Evolutionary conservation across 768 basidiomycete genomes (phyloP).

Genomic region (Suillus placidus): DNA sequence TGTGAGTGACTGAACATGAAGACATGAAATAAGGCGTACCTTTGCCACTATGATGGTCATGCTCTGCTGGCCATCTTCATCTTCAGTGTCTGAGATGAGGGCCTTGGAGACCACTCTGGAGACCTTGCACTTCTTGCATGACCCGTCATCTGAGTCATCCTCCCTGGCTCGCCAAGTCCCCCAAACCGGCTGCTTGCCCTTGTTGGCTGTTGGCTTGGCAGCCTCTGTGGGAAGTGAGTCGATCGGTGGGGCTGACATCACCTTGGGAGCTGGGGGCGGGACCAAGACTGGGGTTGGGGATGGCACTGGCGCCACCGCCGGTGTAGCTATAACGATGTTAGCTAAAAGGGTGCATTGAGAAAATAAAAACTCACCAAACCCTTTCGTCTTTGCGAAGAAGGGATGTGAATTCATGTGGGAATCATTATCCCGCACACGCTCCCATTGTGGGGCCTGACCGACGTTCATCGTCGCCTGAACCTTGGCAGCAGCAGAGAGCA

Average conservation of each 20-base stretch:
- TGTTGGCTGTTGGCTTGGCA: background rate
- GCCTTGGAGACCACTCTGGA: too few species aligned
- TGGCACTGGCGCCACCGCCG: too few species aligned
- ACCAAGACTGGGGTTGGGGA: too few species aligned
- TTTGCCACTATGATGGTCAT: too few species aligned
- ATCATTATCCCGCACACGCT: background rate
- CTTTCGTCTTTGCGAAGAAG: background rate
- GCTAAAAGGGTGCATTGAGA: background rate
- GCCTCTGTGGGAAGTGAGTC: background rate
- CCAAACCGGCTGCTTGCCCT: background rate
- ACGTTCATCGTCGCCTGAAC: background rate
- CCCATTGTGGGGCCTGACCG: background rate
- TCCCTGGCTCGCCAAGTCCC: background rate
- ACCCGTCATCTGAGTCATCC: too few species aligned
- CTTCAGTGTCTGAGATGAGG: too few species aligned
- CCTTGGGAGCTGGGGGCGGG: too few species aligned
- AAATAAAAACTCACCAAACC: background rate
- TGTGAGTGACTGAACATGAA: too few species aligned
- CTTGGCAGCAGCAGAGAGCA: background rate
- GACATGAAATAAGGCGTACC: too few species aligned
- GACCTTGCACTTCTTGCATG: too few species aligned
- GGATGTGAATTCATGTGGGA: background rate
- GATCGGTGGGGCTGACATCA: background rate
- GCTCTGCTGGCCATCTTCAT: too few species aligned
- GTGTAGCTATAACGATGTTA: too few species aligned